Base-by-base conservation (phyloP, 2,329 filamentous ascomycete species). In the Dichotomopilus funicola region DNA sequence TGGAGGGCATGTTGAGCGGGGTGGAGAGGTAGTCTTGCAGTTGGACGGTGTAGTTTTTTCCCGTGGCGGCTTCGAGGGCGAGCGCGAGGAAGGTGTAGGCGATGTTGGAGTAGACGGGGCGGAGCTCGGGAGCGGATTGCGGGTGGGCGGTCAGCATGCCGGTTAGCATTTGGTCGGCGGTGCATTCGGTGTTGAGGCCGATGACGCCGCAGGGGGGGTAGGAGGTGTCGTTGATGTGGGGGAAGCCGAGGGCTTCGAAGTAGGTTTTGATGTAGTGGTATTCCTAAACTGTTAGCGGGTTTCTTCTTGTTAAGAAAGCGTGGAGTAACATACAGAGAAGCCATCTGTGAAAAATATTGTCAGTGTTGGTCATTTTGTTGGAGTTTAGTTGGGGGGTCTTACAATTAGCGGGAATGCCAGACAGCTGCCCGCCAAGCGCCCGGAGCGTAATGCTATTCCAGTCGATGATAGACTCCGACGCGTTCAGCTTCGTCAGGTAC, bases 1-100 rank as follows among this genome's bases (percentile, higher is more conserved):
- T 64, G 38, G 46, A 56, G 6, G 53, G 11, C 60, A 64, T 61
- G 50, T 50, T 36, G 40, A 63, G 56, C 10, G 62, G 57, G 3
- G 44, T 41, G 6, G 59, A 48, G 35, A 63, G 52, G 12, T 51
- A 11, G 34, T 59, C 58, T 31, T 47, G 46, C 12, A 58, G 4
- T 12, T 60, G 54, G 11, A 40, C 31, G 10, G 49, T 2, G 38
- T 50, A 50, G 38, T 50, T 35, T n/a, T 50, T 50, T 31, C 49
- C 49, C 12, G 49, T 50, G 27, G 38, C 27, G 2, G 38, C 49
- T 7, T 50, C 49, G 38, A 50, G 12, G 11, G 49, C 49, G 38
- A 12, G 31, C 12, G 49, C 11, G 6, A 50, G 49, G 38, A 50
- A 4, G 31, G 49, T 50, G 37, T 42, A 50, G 38, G 49, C 49